Percentiles rank a stretch among this genome's conserved stretches.
Evolutionary conservation across 495 filamentous ascomycete genomes (phyloP).

Genomic region (Cryomyces minteri): DNA sequence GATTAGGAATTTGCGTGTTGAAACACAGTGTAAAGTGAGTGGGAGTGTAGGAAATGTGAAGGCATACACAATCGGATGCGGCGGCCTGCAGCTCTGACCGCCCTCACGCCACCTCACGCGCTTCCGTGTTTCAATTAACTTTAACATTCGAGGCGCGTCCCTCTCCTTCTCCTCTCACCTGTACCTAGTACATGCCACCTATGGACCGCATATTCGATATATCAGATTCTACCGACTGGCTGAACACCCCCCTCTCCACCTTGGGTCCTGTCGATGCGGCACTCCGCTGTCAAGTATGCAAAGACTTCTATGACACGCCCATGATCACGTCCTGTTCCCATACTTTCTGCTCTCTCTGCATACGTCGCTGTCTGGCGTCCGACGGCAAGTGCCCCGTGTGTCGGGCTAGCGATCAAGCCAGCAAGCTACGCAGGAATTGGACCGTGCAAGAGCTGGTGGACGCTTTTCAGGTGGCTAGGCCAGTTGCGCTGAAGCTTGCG

Average conservation of each 20-base stretch:
- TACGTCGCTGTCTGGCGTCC: conserved; percentile 59
- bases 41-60: no score
- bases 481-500: conserved; percentile 42
- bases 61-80: no score
- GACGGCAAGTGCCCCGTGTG: conserved; percentile 82
- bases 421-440: conserved; percentile 68
- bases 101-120: no score
- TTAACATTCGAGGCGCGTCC: no score
- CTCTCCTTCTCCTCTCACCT: neutral
- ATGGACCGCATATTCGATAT: conserved; percentile 30
- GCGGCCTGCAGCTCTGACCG: no score
- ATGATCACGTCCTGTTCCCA: conserved; percentile 91
- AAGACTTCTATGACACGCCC: conserved; percentile 85
- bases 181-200: neutral
- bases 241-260: conserved; percentile 51
- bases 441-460: conserved; percentile 72
- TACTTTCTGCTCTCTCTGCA: conserved; percentile 93
- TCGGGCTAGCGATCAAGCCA: conserved; percentile 55
- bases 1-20: no score
- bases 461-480: conserved; percentile 47
- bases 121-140: no score
- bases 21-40: no score
- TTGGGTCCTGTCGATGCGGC: conserved; percentile 66
- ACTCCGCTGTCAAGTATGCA: conserved; percentile 90
- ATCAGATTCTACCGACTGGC: conserved; percentile 86